Base-by-base conservation (phyloP, 495 filamentous ascomycete genomes). In the Penicillium bialowiezense region DNA sequence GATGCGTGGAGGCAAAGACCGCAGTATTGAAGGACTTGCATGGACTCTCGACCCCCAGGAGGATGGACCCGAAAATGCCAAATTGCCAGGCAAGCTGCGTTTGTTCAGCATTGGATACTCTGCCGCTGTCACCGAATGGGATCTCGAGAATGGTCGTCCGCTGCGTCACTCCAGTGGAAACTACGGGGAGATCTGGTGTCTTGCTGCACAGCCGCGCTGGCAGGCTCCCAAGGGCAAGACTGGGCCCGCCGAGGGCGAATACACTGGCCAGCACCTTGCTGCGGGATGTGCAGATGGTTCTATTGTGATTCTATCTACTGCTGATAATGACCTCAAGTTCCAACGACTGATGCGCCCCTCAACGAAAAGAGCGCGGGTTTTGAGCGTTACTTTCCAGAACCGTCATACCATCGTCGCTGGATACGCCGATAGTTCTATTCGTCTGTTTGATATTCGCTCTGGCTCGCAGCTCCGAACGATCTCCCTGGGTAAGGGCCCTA, bases 101-200 rank as follows among this genome's bases (percentile, higher is more conserved):
- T 79, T 99, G 23, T 97, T 97, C 72, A 97, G 92, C 69, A 93
- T 97, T 64, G 93, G 95, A 48, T 96, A 91, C 65, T 96, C 91
- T 13, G 85, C 86, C 28, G 83, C 83, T 7, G 83, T 99, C 41
- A 97, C 91, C 1, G 93, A 99, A 66, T 99, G 93, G 93, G 85
- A 97, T 71, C 66, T 97, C 8, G 81, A 82, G 50, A 85, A 81
- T 51, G 89, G 89, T 5, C 72, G 78, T 42, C 88, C 90, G 7
- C 70, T 83, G 63, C 81, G 86, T 26, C 87, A 96, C 62, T 87
- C 90, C 7, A 89, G 88, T 62, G 92, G 92, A 15, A 95, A 92
- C 65, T 87, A 95, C 63, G 91, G 92, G 32, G 93, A 95, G 56
- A 91, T 97, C 49, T 99, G 93, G 93, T 96, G 91, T 68, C 75